Conservation (phyloP, 2,329 filamentous ascomycete genomes). For the Cercospora sp. region DNA sequence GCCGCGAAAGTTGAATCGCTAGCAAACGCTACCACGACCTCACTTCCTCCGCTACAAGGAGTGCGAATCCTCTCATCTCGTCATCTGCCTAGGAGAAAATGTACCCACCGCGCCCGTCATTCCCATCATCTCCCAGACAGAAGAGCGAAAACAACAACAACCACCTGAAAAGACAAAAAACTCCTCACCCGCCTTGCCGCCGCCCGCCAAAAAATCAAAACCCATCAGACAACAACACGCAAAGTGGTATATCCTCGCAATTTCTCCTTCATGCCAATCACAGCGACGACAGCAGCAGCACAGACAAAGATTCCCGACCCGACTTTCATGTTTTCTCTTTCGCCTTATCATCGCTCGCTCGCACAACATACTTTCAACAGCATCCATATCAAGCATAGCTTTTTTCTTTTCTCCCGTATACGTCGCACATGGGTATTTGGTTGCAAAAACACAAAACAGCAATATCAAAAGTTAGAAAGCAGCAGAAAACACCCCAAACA, state of each 20-base stretch:
- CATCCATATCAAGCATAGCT: constrained; percentile 20
- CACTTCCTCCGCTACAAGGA: neutral
- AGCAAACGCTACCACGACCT: neutral
- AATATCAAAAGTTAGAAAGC: constrained; percentile 8
- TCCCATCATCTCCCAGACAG: neutral
- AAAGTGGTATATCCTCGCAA: constrained; percentile 29
- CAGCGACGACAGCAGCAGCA: neutral
- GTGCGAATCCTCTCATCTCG: neutral
- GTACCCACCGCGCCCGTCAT: neutral
- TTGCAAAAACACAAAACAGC: constrained; percentile 20
- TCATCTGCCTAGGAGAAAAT: neutral
- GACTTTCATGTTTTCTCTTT: neutral
- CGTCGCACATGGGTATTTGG: constrained; percentile 24
- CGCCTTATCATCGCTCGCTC: neutral
- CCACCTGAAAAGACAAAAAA: neutral
- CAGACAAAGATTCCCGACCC: neutral
- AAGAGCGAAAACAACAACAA: neutral
- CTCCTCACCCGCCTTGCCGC: neutral
- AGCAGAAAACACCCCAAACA: constrained; percentile 9
- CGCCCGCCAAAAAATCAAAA: neutral
- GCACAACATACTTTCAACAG: constrained; percentile 7
- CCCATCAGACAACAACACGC: constrained; percentile 11
- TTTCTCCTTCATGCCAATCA: constrained; percentile 7
- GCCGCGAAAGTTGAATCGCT: neutral
- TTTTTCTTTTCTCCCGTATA: constrained; percentile 22